Percentiles rank a stretch among this genome's conserved stretches.
Conservation (phyloP, 1,284 basidiomycete species). For the Puccinia horiana region DNA sequence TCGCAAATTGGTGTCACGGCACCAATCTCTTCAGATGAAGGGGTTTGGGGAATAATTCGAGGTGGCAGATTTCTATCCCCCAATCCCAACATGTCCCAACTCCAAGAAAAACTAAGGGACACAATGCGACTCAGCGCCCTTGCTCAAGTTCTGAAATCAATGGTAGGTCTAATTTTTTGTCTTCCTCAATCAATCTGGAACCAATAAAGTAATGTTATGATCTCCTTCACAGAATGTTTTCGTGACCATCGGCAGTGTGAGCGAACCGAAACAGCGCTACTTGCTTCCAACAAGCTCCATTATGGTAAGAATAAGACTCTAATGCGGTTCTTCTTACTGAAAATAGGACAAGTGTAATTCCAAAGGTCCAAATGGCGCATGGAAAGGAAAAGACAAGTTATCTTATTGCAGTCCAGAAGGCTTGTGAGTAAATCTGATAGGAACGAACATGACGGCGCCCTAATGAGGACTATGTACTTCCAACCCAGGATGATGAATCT, state of each 20-base stretch:
- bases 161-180: slow-evolving; percentile 14
- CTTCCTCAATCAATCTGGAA: background rate
- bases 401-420: slow-evolving; percentile 47
- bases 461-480: background rate
- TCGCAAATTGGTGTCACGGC: slow-evolving; percentile 35
- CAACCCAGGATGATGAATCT: slow-evolving; percentile 44
- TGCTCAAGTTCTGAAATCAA: slow-evolving; percentile 40
- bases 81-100: slow-evolving; percentile 10
- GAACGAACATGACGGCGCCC: background rate
- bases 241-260: slow-evolving; percentile 42
- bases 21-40: slow-evolving; percentile 44
- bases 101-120: slow-evolving; percentile 38
- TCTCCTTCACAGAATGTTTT: slow-evolving; percentile 31
- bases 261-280: background rate
- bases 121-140: slow-evolving; percentile 36
- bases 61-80: slow-evolving; percentile 21
- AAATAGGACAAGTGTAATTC: slow-evolving; percentile 36
- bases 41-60: slow-evolving; percentile 29
- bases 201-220: background rate
- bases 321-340: background rate
- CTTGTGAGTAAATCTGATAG: slow-evolving; percentile 21
- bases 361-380: slow-evolving; percentile 23
- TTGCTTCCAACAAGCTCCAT: background rate
- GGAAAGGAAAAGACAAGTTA: slow-evolving; percentile 27
- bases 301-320: background rate